Evolutionary conservation across 208 protist genomes (phyloP).

Genomic region (Trypanosoma caninum): DNA sequence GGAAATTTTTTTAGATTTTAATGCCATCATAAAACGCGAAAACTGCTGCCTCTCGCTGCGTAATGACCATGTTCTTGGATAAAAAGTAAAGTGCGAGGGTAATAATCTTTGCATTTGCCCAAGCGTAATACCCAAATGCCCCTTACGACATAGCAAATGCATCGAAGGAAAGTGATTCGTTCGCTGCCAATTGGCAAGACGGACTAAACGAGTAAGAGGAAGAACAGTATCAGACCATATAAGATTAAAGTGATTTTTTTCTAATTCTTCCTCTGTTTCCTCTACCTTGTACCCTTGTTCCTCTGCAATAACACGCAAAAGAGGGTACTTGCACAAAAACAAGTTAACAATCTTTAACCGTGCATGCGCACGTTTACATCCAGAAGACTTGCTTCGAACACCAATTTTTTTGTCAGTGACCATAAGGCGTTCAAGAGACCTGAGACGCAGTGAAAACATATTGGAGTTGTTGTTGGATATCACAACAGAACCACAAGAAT

Average conservation of each 20-base stretch:
- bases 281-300: conserved; percentile 72
- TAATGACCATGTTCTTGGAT: conserved; percentile 88
- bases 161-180: conserved; percentile 97
- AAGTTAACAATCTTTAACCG: conserved; percentile 65
- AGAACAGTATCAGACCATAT: conserved; percentile 94
- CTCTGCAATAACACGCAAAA: conserved; percentile 69
- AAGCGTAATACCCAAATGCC: conserved; percentile 90
- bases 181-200: conserved; percentile 89
- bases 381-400: not conserved
- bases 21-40: conserved; percentile 46
- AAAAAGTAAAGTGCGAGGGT: conserved; percentile 88
- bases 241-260: conserved; percentile 91
- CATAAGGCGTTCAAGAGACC: conserved; percentile 19
- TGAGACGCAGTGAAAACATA: conserved; percentile 6
- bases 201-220: conserved; percentile 82
- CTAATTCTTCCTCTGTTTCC: conserved; percentile 75
- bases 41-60: conserved; percentile 76
- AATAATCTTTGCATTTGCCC: conserved; percentile 73
- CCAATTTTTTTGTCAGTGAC: conserved; percentile 10
- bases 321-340: conserved; percentile 77
- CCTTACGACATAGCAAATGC: conserved; percentile 93
- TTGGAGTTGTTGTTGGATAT: not conserved
- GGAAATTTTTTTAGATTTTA: conserved; percentile 44
- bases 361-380: conserved; percentile 33
- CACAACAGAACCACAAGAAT: not conserved